A percentile compares a stretch with the other conserved stretches of the same genome.
Evolutionary conservation across 371 early-diverging fungal species (phyloP).

Genomic region (Rhizopus delemar): DNA sequence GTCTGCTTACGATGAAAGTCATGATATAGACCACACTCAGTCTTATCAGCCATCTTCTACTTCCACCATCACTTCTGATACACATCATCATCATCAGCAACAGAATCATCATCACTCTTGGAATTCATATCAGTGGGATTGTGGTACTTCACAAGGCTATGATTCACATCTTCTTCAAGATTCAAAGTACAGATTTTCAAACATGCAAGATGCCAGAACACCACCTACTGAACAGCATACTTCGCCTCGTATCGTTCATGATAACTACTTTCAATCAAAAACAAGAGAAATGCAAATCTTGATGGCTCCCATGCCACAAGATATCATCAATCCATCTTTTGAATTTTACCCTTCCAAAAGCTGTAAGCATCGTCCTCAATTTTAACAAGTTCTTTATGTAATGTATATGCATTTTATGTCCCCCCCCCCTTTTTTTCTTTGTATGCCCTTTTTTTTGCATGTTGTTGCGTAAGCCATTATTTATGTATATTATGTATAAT

Average conservation of each 20-base stretch:
- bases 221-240: neutral
- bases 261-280: neutral
- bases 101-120: neutral
- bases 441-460: neutral
- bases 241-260: neutral
- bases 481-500: conserved; percentile 1
- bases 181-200: neutral
- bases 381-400: neutral
- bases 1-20: neutral
- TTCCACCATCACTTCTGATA: too few relatives aligned
- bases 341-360: neutral
- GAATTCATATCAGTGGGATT: neutral
- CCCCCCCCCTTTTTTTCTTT: neutral
- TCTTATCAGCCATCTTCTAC: neutral
- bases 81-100: conserved; percentile 1
- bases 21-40: too few relatives aligned
- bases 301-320: conserved; percentile 2
- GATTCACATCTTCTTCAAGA: neutral
- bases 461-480: neutral
- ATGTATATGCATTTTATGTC: neutral
- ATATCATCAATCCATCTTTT: conserved; percentile 6
- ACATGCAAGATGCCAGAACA: neutral
- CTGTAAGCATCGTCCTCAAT: neutral
- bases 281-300: neutral
- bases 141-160: neutral